phyloP scores from a whole-genome alignment of 2,329 filamentous ascomycete genomes.

The Hypoxylon sp. region DNA sequence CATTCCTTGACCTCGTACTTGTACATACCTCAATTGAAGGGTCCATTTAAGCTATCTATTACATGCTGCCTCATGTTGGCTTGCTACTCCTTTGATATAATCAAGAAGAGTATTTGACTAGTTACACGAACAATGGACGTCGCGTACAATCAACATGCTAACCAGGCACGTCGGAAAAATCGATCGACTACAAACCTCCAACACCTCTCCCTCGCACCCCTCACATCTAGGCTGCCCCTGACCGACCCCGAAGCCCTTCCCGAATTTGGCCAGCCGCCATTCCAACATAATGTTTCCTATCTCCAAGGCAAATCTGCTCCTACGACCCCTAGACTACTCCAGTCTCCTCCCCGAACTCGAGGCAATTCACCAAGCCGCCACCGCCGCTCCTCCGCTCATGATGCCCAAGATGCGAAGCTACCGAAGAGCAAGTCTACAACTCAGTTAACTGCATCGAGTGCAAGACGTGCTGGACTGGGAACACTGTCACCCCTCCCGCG shows the following conservation, averaged over 20 bases:
- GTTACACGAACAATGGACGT: slow-evolving; percentile 67
- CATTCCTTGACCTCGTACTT: background rate
- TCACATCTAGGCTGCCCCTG: slow-evolving; percentile 72
- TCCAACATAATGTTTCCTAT: slow-evolving; percentile 64
- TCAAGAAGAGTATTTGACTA: slow-evolving; percentile 7
- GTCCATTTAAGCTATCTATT: slow-evolving; percentile 16
- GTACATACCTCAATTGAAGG: slow-evolving; percentile 32
- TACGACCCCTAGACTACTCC: slow-evolving; percentile 73
- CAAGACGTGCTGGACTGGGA: slow-evolving; percentile 43
- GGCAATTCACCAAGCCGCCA: slow-evolving; percentile 62
- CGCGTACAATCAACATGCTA: slow-evolving; percentile 71
- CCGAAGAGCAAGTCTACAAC: slow-evolving; percentile 74
- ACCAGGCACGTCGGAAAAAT: slow-evolving; percentile 69
- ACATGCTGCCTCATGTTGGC: background rate
- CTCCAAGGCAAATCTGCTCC: slow-evolving; percentile 73
- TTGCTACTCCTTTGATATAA: slow-evolving; percentile 9
- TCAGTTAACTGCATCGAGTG: slow-evolving; percentile 59
- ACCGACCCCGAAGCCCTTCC: slow-evolving; percentile 64
- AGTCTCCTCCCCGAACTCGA: slow-evolving; percentile 65
- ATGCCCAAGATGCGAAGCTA: slow-evolving; percentile 53
- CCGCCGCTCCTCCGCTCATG: slow-evolving; percentile 57
- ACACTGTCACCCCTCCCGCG: slow-evolving; percentile 47
- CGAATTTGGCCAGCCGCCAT: slow-evolving; percentile 54
- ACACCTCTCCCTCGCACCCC: slow-evolving; percentile 72
- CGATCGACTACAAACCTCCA: slow-evolving; percentile 71